phyloP scores from a whole-genome alignment of 2,329 filamentous ascomycete species.

The Aspergillus fischeri region DNA sequence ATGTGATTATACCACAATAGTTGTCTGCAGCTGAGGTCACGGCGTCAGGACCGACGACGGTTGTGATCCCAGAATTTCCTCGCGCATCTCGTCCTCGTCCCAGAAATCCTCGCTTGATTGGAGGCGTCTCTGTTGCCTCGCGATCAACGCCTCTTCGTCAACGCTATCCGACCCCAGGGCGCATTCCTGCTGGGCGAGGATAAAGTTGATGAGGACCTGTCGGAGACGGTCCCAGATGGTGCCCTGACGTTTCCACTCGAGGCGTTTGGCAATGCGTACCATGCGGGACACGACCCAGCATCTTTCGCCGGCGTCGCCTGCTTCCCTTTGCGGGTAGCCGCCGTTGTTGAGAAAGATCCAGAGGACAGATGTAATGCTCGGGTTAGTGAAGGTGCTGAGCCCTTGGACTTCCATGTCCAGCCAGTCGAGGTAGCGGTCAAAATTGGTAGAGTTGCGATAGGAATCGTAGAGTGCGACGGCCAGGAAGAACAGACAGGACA shows the following conservation, averaged over 20 bases:
- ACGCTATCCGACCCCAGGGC: conserved; percentile 22
- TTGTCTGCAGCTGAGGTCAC: conserved; percentile 9
- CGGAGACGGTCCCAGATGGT: conserved; percentile 27
- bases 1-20: conserved; percentile 9
- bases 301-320: conserved; percentile 22
- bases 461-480: conserved; percentile 25
- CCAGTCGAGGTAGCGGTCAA: conserved; percentile 27
- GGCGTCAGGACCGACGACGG: conserved; percentile 1
- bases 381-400: conserved; percentile 20
- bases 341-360: conserved; percentile 30
- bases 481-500: conserved; percentile 29
- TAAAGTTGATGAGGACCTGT: conserved; percentile 21
- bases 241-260: conserved; percentile 28
- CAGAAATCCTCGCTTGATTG: conserved; percentile 17
- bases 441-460: conserved; percentile 21
- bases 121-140: conserved; percentile 17
- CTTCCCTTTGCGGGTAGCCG: conserved; percentile 19
- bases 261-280: conserved; percentile 27
- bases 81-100: conserved; percentile 27
- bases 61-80: conserved; percentile 18
- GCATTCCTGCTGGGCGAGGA: conserved; percentile 27
- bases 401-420: conserved; percentile 21
- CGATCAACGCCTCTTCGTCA: conserved; percentile 17
- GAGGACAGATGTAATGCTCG: conserved; percentile 27
- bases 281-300: conserved; percentile 32